Percentiles rank a stretch among this genome's conserved stretches.
phyloP scores from a whole-genome alignment of 2,329 filamentous ascomycete species.

The Nigrospora oryzae region DNA sequence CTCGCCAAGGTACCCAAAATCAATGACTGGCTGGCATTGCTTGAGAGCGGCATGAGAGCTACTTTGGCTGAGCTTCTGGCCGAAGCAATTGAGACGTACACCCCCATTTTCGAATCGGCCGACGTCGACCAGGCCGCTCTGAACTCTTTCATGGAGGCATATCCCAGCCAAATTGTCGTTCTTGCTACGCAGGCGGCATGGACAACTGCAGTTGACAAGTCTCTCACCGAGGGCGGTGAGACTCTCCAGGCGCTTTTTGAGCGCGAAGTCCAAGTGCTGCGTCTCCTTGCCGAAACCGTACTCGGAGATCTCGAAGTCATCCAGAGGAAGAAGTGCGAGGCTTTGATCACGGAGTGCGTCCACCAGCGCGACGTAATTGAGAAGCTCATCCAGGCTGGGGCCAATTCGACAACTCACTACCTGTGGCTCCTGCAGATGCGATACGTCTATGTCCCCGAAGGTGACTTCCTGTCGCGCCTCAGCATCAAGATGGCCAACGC shows the following conservation, averaged over 20 bases:
- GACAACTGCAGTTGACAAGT: constrained; percentile 78
- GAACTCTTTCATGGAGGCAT: constrained; percentile 71
- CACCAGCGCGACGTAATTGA: constrained; percentile 93
- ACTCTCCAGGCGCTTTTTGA: constrained; percentile 65
- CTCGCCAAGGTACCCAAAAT: constrained; percentile 90
- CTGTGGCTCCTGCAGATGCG: constrained; percentile 96
- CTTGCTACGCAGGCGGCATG: constrained; percentile 89
- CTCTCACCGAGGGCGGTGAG: constrained; percentile 64
- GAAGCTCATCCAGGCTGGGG: constrained; percentile 70
- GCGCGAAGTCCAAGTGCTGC: constrained; percentile 75
- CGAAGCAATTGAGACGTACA: constrained; percentile 78
- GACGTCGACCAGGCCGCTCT: constrained; percentile 63
- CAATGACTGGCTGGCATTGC: constrained; percentile 94
- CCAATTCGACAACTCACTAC: constrained; percentile 70
- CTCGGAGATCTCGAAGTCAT: constrained; percentile 82
- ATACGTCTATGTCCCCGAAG: constrained; percentile 77
- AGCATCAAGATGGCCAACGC: constrained; percentile 96
- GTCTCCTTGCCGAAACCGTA: constrained; percentile 80
- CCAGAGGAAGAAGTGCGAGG: constrained; percentile 92
- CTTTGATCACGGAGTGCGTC: constrained; percentile 97
- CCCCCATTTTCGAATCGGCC: constrained; percentile 64
- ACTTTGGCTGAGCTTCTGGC: constrained; percentile 85
- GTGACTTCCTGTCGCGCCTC: constrained; percentile 74
- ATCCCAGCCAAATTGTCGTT: constrained; percentile 91
- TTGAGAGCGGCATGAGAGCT: constrained; percentile 89